Base-by-base conservation (phyloP, 331 rosid genomes). In the Pyracantha coccinea region DNA sequence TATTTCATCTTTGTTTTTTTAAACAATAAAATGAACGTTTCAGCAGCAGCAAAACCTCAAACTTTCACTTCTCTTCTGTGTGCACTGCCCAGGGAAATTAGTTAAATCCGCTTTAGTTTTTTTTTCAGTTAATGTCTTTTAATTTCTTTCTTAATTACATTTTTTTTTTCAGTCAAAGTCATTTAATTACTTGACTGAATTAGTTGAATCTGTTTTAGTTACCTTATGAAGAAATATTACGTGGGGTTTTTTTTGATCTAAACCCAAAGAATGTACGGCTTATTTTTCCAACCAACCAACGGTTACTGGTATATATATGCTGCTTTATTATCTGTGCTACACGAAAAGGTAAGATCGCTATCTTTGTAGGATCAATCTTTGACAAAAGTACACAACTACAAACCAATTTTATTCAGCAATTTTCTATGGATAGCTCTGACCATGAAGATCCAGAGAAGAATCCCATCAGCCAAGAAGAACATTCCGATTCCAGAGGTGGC, bases 401-500 rank as follows among this genome's bases (percentile, higher is more conserved):
- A 9, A 15, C 24, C 23, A 47, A 68, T 4, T 15, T 21, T 9
- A 1, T 66, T 44, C 15, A 41, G 4, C 72, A 45, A 29, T 29
- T 25, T 47, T 27, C 16, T 16, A 69, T 69, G 73, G 60, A 3
- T 16, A 27, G 23, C 60, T 47, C 60, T 29, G 4, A 32, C 57
- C 65, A 33, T 23, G 66, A n/a, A 74, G 78, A 63, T 3, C 5
- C 14, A 53, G 73, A 47, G 73, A 50, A 21, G 45, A 15, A 73
- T 54, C 41, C 8, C 58, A 66, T 15, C 71, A 24, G 8, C 21
- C 11, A 14, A 28, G 38, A 66, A 9, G 35, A 65, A 20, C 16
- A 54, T 66, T 3, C 32, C 27, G 74, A 47, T 66, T 3, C 52
- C 20, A 76, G 62, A 31, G 93, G 93, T 64, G 93, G 88, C 16